These are phyloP conservation scores for Prinsepia uniflora DNA, from an alignment of 306 rosid species.

Conservation along the genomic window DNA sequence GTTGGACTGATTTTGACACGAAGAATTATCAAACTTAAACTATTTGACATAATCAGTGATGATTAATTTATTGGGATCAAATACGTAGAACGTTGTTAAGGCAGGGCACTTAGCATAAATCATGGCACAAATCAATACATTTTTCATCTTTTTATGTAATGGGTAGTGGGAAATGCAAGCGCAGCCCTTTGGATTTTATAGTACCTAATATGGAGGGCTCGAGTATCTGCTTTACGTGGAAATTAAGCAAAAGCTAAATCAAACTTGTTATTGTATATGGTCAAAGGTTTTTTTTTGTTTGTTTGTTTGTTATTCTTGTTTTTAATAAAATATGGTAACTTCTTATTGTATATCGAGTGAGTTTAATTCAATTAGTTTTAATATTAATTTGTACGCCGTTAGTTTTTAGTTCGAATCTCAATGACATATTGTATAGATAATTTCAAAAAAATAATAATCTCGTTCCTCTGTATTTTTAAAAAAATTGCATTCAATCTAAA, in stretches of 20 bases:
- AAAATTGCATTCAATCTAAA: neutral
- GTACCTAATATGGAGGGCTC: neutral
- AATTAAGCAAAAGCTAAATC: constrained; percentile 16
- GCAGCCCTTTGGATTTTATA: neutral
- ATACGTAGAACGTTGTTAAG: neutral
- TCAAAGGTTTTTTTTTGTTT: neutral
- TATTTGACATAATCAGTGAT: too few relatives aligned
- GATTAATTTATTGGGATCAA: neutral
- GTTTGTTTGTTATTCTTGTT: too few relatives aligned
- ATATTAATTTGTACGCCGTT: too few relatives aligned
- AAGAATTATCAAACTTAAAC: too few relatives aligned
- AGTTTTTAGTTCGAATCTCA: too few relatives aligned
- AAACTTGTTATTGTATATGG: neutral
- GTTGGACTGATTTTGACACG: too few relatives aligned
- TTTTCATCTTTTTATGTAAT: neutral
- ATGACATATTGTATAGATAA: too few relatives aligned
- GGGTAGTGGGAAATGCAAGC: neutral
- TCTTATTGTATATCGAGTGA: too few relatives aligned
- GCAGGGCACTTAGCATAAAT: constrained; percentile 32
- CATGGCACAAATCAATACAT: constrained; percentile 26
- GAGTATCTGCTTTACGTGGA: constrained; percentile 32
- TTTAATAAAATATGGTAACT: too few relatives aligned
- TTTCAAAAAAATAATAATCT: too few relatives aligned
- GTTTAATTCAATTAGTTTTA: too few relatives aligned
- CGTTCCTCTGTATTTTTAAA: too few relatives aligned